Percentiles rank a stretch among this genome's conserved stretches.
Evolutionary conservation across 2,329 filamentous ascomycete species (phyloP).

Genomic region (Neonectria faginata): DNA sequence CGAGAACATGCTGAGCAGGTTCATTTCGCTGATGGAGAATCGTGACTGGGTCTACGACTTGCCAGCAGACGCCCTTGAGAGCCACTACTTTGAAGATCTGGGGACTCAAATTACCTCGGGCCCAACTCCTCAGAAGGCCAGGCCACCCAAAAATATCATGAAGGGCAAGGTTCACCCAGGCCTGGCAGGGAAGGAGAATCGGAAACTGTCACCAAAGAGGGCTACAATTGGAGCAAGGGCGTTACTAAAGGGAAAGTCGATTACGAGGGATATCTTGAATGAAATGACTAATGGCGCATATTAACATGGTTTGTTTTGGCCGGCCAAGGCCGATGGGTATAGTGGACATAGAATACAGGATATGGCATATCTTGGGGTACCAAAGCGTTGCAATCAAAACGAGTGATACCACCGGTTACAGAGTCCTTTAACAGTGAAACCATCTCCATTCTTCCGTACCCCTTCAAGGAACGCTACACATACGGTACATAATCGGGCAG

Average conservation of each 20-base stretch:
- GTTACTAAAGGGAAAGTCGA: constrained; percentile 73
- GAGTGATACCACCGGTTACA: neutral
- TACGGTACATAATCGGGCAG: neutral
- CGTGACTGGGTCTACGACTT: constrained; percentile 85
- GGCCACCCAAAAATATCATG: constrained; percentile 46
- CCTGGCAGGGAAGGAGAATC: constrained; percentile 57
- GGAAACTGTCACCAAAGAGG: constrained; percentile 62
- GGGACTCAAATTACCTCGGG: constrained; percentile 60
- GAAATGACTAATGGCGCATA: constrained; percentile 67
- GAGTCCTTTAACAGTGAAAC: neutral
- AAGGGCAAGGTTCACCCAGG: constrained; percentile 32
- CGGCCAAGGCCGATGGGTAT: constrained; percentile 26
- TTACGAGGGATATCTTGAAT: constrained; percentile 83
- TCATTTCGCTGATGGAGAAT: constrained; percentile 81
- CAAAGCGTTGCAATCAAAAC: constrained; percentile 15
- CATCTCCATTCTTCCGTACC: neutral
- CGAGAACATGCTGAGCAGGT: constrained; percentile 80
- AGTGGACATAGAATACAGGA: constrained; percentile 16
- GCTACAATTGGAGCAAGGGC: constrained; percentile 70
- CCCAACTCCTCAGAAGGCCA: constrained; percentile 46
- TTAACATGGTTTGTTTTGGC: constrained; percentile 38
- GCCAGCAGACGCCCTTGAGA: constrained; percentile 70
- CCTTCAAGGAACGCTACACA: neutral
- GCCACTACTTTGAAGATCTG: constrained; percentile 74
- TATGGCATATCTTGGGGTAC: constrained; percentile 27